A percentile compares a stretch with the other conserved stretches of the same genome.
These are phyloP conservation scores for Galium porrigens DNA, from an alignment of 305 asterid species.

Conservation along the genomic window DNA sequence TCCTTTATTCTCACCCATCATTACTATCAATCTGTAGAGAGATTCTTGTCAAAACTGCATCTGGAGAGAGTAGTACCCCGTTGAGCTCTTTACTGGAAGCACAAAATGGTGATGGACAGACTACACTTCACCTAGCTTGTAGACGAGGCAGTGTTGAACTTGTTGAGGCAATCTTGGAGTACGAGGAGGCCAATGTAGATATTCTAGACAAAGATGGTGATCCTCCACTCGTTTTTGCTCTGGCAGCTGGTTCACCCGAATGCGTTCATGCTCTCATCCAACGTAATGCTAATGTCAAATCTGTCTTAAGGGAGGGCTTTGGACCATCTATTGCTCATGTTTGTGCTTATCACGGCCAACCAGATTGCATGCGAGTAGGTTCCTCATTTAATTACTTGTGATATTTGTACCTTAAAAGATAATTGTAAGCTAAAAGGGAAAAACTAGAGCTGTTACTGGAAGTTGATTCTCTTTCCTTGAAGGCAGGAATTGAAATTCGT, in stretches of 20 bases:
- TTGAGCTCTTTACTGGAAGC: slow-evolving; percentile 56
- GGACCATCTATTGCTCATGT: slow-evolving; percentile 98
- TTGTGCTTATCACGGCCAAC: slow-evolving; percentile 97
- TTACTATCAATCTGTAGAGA: slow-evolving; percentile 37
- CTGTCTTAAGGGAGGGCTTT: slow-evolving; percentile 84
- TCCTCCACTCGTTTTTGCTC: slow-evolving; percentile 94
- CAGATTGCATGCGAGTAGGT: slow-evolving; percentile 93
- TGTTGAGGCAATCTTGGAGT: slow-evolving; percentile 68
- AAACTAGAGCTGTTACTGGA: background rate
- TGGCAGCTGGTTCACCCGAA: slow-evolving; percentile 95
- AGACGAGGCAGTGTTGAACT: slow-evolving; percentile 83
- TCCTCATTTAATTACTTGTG: slow-evolving; percentile 6
- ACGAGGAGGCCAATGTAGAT: slow-evolving; percentile 67
- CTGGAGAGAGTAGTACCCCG: slow-evolving; percentile 29
- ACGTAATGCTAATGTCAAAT: slow-evolving; percentile 67
- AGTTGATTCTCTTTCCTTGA: background rate
- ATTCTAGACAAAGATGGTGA: slow-evolving; percentile 90
- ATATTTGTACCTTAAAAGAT: background rate
- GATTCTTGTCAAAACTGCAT: slow-evolving; percentile 44
- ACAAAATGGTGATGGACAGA: slow-evolving; percentile 90
- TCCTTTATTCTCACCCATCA: slow-evolving; percentile 16
- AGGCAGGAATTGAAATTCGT: background rate
- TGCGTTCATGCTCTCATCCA: slow-evolving; percentile 80
- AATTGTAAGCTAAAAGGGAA: background rate
- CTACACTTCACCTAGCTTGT: slow-evolving; percentile 95